Percentiles rank a stretch among this genome's conserved stretches.
Evolutionary conservation across 2,329 filamentous ascomycete genomes (phyloP).

Genomic region (Ceratocystis albifundus): DNA sequence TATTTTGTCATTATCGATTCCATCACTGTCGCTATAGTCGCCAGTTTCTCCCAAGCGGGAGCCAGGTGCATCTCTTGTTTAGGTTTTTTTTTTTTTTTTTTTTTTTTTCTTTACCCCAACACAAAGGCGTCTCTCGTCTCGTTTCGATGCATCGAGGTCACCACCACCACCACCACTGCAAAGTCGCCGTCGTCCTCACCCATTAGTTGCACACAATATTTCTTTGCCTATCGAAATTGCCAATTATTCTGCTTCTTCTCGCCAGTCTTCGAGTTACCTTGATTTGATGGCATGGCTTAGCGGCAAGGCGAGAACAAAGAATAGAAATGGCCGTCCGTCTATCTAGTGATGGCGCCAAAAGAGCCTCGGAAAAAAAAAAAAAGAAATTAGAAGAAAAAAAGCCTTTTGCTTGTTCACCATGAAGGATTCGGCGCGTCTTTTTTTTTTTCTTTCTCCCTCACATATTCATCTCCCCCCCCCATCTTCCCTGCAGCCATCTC

Average conservation of each 20-base stretch:
- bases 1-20: background rate
- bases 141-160: background rate
- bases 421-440: slow-evolving; percentile 10
- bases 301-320: background rate
- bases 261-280: background rate
- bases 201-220: background rate
- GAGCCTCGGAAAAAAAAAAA: background rate
- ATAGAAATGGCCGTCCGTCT: background rate
- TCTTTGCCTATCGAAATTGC: background rate
- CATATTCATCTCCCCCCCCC: background rate
- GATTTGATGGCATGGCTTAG: too few species aligned
- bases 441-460: background rate
- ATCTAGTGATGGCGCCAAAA: background rate
- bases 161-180: background rate
- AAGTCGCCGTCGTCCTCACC: background rate
- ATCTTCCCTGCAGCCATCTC: slow-evolving; percentile 5
- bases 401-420: background rate
- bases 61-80: background rate
- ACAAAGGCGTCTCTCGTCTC: background rate
- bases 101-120: background rate
- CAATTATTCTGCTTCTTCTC: background rate
- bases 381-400: background rate
- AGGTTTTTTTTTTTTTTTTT: background rate
- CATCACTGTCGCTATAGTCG: background rate
- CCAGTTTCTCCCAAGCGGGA: background rate